phyloP scores from a whole-genome alignment of 2,329 filamentous ascomycete species.

The Ploettnerulaceae sp. region DNA sequence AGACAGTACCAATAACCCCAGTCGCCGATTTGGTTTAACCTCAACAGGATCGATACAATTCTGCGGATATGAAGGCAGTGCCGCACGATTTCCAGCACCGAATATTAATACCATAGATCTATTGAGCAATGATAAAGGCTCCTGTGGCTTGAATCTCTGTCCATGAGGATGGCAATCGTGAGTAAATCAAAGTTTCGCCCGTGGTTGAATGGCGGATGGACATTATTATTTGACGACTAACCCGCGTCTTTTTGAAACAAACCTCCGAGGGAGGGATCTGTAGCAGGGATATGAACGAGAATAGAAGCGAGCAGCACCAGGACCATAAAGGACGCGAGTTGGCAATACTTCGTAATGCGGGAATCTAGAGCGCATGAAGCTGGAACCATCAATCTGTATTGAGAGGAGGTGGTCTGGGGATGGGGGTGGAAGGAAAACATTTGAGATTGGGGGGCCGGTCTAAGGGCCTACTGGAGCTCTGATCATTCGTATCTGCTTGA shows the following conservation, averaged over 20 bases:
- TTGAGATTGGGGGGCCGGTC: neutral
- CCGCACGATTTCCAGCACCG: constrained; percentile 10
- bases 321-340: constrained; percentile 3
- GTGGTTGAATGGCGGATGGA: too few relatives aligned
- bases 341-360: constrained; percentile 2
- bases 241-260: constrained; percentile 32
- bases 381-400: constrained; percentile 9
- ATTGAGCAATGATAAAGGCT: constrained; percentile 8
- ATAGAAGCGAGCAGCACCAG: constrained; percentile 18
- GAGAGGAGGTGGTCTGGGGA: constrained; percentile 5
- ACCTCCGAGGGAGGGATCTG: constrained; percentile 26
- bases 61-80: constrained; percentile 8
- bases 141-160: constrained; percentile 22
- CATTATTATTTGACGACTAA: constrained; percentile 6
- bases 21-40: constrained; percentile 12
- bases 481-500: constrained; percentile 1
- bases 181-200: too few relatives aligned
- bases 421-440: neutral
- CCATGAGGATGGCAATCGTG: constrained; percentile 17
- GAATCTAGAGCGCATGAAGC: constrained; percentile 10
- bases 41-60: constrained; percentile 9
- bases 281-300: constrained; percentile 20
- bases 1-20: constrained; percentile 10
- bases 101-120: constrained; percentile 8
- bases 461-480: neutral